These are phyloP conservation scores for Hyaloscypha hepaticicola DNA, from an alignment of 495 filamentous ascomycete species.

Conservation along the genomic window DNA sequence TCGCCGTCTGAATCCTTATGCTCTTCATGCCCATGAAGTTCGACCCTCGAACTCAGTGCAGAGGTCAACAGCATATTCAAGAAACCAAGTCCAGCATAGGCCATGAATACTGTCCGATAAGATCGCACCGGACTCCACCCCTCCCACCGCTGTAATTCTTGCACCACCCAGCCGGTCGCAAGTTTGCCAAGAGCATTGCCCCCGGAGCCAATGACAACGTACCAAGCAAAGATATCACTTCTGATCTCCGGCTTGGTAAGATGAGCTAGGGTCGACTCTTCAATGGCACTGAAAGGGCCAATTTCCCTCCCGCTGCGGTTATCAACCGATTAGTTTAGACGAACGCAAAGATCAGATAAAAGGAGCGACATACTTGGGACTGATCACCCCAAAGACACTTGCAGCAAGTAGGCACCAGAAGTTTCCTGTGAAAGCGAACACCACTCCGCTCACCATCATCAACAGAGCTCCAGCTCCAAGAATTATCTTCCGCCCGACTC, in stretches of 20 bases:
- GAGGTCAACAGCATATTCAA: not conserved
- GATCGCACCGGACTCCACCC: conserved; percentile 42
- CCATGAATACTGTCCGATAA: conserved; percentile 3
- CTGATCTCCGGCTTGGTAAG: conserved; percentile 59
- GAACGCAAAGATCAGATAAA: not conserved
- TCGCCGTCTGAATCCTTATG: conserved; percentile 1
- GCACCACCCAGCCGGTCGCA: conserved; percentile 64
- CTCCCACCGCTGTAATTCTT: conserved; percentile 46
- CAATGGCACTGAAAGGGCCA: conserved; percentile 79
- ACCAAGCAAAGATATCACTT: conserved; percentile 82
- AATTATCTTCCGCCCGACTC: conserved; percentile 63
- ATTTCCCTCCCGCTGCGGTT: conserved; percentile 67
- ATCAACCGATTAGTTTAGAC: not conserved
- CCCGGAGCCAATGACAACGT: conserved; percentile 63
- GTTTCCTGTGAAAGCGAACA: conserved; percentile 65
- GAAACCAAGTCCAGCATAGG: not conserved
- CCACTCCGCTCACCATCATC: conserved; percentile 65
- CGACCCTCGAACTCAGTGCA: not conserved
- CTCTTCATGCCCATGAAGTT: not conserved
- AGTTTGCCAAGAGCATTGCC: conserved; percentile 67
- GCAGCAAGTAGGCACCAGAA: conserved; percentile 73
- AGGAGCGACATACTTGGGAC: conserved; percentile 46
- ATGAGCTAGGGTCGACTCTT: conserved; percentile 78
- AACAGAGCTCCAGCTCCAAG: conserved; percentile 62
- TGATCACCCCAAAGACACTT: conserved; percentile 78